A percentile compares a stretch with the other conserved stretches of the same genome.
Evolutionary conservation across 1,284 basidiomycete species (phyloP).

Genomic region (Naganishia sp.): DNA sequence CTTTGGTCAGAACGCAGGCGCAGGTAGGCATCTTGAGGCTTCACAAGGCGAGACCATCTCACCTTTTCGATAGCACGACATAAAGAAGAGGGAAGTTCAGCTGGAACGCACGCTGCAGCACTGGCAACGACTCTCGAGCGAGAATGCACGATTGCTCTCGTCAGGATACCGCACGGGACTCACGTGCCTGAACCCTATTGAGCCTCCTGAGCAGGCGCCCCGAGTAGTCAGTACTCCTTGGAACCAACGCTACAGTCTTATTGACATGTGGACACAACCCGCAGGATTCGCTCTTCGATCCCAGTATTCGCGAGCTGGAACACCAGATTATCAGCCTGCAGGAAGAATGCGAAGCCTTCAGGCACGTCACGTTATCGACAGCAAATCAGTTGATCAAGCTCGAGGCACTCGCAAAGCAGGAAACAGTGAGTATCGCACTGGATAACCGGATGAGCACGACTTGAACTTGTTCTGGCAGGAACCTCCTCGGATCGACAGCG

Average conservation of each 20-base stretch:
- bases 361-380: constrained; percentile 66
- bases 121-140: constrained; percentile 69
- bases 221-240: constrained; percentile 37
- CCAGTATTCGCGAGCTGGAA: constrained; percentile 72
- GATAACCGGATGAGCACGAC: neutral
- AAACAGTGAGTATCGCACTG: constrained; percentile 40
- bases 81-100: constrained; percentile 74
- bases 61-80: constrained; percentile 58
- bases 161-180: constrained; percentile 40
- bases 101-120: constrained; percentile 74
- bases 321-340: constrained; percentile 64
- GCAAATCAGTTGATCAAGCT: constrained; percentile 69
- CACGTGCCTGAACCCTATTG: constrained; percentile 49
- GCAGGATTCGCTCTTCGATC: constrained; percentile 63
- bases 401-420: constrained; percentile 41
- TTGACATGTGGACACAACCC: constrained; percentile 31
- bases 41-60: neutral
- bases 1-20: constrained; percentile 50
- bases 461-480: constrained; percentile 21
- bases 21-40: constrained; percentile 39
- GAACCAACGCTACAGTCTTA: neutral
- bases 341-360: constrained; percentile 70
- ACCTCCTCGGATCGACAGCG: constrained; percentile 26
- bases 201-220: constrained; percentile 40
- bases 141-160: constrained; percentile 56